Base-by-base conservation (phyloP, 2,329 filamentous ascomycete genomes). In the Ascochyta clinopodiicola region DNA sequence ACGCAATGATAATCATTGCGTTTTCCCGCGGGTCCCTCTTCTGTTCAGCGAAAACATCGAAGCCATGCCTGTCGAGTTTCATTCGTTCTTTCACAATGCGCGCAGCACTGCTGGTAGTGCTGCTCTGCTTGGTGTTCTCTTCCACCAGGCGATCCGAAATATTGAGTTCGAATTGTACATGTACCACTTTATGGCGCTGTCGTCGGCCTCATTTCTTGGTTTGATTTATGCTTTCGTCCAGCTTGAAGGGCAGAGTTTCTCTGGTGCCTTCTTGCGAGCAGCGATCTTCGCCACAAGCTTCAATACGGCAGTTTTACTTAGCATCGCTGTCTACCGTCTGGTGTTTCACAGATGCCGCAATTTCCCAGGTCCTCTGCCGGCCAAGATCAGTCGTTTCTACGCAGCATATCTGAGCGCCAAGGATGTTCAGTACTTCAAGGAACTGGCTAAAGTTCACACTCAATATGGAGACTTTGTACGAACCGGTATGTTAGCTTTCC, bases 391-490 rank as follows among this genome's bases (percentile, higher is more conserved):
- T 6, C 66, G 63, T 4, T 68, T 75, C 34, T 73, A 73, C 24
- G 63, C 61, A 13, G 61, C 68, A 0, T 52, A 50, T 6, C 55
- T 71, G n/a, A 55, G 62, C 6, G 68, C 68, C 21, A 69, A 69
- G 36, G 51, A 66, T 29, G 51, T 65, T 2, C 57, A 71, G 31
- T 75, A 72, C 45, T 65, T 70, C 51, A 62, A 68, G 34, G 66
- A 72, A 25, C 22, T 74, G 7, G 62, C 57, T 4, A 60, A 59
- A 34, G 51, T 75, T 51, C 73, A 75, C 48, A 42, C 57, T 0
- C 49, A 63, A 32, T 74, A 75, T 56, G 74, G 74, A 21, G 68
- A 75, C 38, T 68, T 74, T 56, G 67, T 75, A 6, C 67, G 72
- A 25, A 70, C 67, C 9, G 74, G 74, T 73, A 57, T 56, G 46